A percentile compares a stretch with the other conserved stretches of the same genome.
Evolutionary conservation across 2,329 filamentous ascomycete species (phyloP).

Genomic region (Zymoseptoria pseudotritici): DNA sequence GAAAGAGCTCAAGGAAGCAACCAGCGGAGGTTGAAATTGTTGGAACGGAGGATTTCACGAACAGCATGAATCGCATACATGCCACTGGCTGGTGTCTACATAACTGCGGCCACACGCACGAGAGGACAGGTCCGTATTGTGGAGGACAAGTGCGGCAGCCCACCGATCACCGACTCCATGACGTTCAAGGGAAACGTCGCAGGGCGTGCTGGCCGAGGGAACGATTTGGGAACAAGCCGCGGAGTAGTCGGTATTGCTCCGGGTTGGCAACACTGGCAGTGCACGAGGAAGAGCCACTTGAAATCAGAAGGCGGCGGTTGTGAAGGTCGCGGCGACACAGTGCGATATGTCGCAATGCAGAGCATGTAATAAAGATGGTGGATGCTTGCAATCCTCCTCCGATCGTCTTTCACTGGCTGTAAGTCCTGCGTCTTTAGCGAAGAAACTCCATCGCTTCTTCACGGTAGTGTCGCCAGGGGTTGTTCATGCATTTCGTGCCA

Average conservation of each 20-base stretch:
- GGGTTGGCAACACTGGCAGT: not conserved
- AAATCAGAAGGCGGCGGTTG: too few relatives aligned
- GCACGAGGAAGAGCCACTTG: not conserved
- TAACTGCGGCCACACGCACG: not conserved
- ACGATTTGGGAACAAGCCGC: not conserved
- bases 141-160: not conserved
- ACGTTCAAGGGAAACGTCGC: not conserved
- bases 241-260: not conserved
- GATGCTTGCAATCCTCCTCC: not conserved
- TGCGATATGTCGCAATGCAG: not conserved
- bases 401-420: not conserved
- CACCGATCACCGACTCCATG: not conserved
- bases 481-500: not conserved
- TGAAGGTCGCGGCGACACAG: not conserved
- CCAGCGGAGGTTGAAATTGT: conserved; percentile 11
- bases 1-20: conserved; percentile 16
- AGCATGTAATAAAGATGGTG: not conserved
- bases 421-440: not conserved
- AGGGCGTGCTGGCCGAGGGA: not conserved
- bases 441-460: not conserved
- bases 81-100: not conserved
- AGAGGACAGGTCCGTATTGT: not conserved
- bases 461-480: not conserved
- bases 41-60: not conserved
- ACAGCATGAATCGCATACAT: not conserved